Percentiles rank a stretch among this genome's conserved stretches.
These are phyloP conservation scores for Monascus ruber DNA, from an alignment of 2,329 filamentous ascomycete species.

Conservation along the genomic window DNA sequence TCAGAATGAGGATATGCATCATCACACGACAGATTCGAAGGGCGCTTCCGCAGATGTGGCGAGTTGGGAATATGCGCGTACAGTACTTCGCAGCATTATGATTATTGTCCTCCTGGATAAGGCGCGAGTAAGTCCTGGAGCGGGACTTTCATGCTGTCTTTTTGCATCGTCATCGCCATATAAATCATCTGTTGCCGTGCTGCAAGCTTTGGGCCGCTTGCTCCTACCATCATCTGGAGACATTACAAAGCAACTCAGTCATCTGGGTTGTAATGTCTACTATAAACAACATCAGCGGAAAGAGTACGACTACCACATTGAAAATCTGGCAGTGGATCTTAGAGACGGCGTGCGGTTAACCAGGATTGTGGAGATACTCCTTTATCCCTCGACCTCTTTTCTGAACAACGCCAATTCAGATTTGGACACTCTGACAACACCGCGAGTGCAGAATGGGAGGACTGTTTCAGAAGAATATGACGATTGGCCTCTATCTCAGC, in stretches of 20 bases:
- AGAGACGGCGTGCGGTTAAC: slow-evolving; percentile 51
- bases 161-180: slow-evolving; percentile 41
- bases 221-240: slow-evolving; percentile 50
- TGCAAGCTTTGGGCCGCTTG: slow-evolving; percentile 41
- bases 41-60: slow-evolving; percentile 31
- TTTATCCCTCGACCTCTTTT: slow-evolving; percentile 32
- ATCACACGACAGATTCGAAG: slow-evolving; percentile 6
- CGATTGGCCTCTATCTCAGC: slow-evolving; percentile 42
- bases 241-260: slow-evolving; percentile 42
- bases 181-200: slow-evolving; percentile 45
- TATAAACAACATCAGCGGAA: slow-evolving; percentile 47
- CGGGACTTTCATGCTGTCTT: slow-evolving; percentile 29
- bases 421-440: slow-evolving; percentile 30
- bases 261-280: slow-evolving; percentile 45
- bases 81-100: slow-evolving; percentile 47
- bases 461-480: slow-evolving; percentile 26
- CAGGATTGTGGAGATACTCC: slow-evolving; percentile 47
- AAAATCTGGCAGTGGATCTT: slow-evolving; percentile 51
- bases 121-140: slow-evolving; percentile 30
- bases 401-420: slow-evolving; percentile 6
- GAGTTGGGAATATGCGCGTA: slow-evolving; percentile 44
- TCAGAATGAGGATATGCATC: slow-evolving; percentile 43
- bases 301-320: slow-evolving; percentile 47
- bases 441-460: slow-evolving; percentile 36
- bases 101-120: slow-evolving; percentile 49